Conservation (phyloP, 2,329 filamentous ascomycete genomes). For the Zopfia rhizophila region DNA sequence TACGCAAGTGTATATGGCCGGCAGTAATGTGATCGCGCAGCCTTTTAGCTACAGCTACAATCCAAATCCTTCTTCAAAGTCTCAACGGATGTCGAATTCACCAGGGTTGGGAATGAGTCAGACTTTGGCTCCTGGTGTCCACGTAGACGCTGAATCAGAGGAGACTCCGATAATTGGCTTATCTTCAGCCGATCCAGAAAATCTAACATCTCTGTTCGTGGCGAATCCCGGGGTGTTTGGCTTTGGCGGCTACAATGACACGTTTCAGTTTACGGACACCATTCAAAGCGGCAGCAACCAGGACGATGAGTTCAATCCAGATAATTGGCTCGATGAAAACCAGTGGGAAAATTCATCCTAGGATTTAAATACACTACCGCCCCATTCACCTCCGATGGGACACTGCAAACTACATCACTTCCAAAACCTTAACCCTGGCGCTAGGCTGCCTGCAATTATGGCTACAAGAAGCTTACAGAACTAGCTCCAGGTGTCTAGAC, state of each 20-base stretch:
- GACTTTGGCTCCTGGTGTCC: slow-evolving; percentile 52
- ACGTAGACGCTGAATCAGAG: slow-evolving; percentile 29
- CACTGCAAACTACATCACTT: too few species aligned
- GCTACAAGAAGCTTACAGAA: too few species aligned
- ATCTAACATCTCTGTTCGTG: slow-evolving; percentile 2
- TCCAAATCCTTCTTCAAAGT: slow-evolving; percentile 54
- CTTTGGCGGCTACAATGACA: background rate
- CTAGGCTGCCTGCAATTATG: too few species aligned
- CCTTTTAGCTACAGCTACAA: slow-evolving; percentile 54
- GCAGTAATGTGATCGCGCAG: slow-evolving; percentile 54
- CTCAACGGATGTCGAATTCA: slow-evolving; percentile 26
- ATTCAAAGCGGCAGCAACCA: background rate
- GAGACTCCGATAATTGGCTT: slow-evolving; percentile 1
- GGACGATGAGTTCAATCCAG: background rate
- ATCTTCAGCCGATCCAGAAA: slow-evolving; percentile 3
- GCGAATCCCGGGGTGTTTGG: background rate
- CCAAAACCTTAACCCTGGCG: too few species aligned
- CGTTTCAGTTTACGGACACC: background rate
- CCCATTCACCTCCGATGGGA: too few species aligned
- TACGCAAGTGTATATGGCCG: slow-evolving; percentile 59
- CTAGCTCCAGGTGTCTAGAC: too few species aligned
- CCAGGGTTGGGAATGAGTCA: slow-evolving; percentile 52
- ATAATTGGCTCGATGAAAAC: background rate
- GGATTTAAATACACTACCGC: too few species aligned
- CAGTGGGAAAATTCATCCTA: too few species aligned